Percentiles rank a stretch among this genome's conserved stretches.
phyloP scores from a whole-genome alignment of 2,329 filamentous ascomycete genomes.

The Claviceps fusiformis region DNA sequence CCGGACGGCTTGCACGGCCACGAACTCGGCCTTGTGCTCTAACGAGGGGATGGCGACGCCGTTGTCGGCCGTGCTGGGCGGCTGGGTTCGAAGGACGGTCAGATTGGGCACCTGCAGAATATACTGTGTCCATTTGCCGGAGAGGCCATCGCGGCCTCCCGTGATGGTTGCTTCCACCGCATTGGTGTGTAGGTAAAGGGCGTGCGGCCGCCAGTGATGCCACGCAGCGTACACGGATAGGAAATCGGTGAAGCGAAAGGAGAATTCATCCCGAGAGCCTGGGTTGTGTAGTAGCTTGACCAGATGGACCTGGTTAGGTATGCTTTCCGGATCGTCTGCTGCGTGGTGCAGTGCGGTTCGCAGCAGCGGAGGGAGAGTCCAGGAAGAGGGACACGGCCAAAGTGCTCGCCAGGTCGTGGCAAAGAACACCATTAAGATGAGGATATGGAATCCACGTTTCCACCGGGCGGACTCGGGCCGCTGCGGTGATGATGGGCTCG shows the following conservation, averaged over 20 bases:
- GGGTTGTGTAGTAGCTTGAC: not conserved
- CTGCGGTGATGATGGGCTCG: not conserved
- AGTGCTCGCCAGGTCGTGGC: not conserved
- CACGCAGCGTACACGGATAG: not conserved
- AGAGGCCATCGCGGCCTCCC: not conserved
- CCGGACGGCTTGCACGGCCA: not conserved
- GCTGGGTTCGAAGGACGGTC: not conserved
- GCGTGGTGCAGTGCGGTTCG: not conserved
- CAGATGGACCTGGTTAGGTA: not conserved
- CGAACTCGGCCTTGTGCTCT: not conserved
- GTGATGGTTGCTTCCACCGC: not conserved
- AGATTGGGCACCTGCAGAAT: not conserved
- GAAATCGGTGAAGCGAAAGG: not conserved
- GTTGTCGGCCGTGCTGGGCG: not conserved
- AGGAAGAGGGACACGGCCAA: not conserved
- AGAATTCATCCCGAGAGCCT: not conserved
- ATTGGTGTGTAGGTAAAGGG: not conserved
- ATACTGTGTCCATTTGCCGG: not conserved
- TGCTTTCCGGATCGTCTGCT: not conserved
- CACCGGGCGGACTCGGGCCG: no score
- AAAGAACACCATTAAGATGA: not conserved
- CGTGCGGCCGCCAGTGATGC: not conserved
- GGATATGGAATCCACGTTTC: not conserved
- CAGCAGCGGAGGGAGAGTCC: not conserved
- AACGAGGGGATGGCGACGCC: not conserved